Evolutionary conservation across 2,329 filamentous ascomycete genomes (phyloP).

Genomic region (Lasiodiplodia hormozganensis): DNA sequence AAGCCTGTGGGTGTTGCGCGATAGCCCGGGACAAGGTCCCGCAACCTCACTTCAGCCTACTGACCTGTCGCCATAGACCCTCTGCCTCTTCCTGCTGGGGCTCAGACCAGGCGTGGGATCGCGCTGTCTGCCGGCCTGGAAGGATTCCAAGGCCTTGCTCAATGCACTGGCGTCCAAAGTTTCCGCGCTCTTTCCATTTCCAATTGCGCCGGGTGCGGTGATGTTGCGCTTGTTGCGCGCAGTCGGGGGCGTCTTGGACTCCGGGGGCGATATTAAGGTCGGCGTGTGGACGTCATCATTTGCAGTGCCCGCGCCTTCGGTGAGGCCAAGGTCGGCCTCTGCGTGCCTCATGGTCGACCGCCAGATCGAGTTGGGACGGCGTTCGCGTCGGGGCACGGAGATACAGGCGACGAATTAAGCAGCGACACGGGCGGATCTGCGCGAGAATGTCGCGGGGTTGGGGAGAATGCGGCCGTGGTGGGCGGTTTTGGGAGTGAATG

Average conservation of each 20-base stretch:
- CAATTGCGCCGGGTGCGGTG: slow-evolving; percentile 39
- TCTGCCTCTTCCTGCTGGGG: slow-evolving; percentile 72
- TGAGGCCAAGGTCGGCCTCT: slow-evolving; percentile 25
- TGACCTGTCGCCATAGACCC: slow-evolving; percentile 65
- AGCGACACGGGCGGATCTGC: not conserved
- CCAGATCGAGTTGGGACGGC: slow-evolving; percentile 20
- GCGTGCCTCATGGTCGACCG: slow-evolving; percentile 25
- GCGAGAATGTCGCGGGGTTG: slow-evolving; percentile 11
- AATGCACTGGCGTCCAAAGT: slow-evolving; percentile 66
- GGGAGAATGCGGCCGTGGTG: slow-evolving; percentile 24
- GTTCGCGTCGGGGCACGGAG: slow-evolving; percentile 21
- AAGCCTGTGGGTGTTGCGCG: not conserved
- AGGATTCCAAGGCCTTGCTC: slow-evolving; percentile 66
- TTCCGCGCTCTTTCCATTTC: slow-evolving; percentile 53
- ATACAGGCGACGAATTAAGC: slow-evolving; percentile 9
- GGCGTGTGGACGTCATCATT: slow-evolving; percentile 46
- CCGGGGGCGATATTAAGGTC: slow-evolving; percentile 61
- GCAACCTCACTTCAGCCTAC: slow-evolving; percentile 32
- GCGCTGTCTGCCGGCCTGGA: slow-evolving; percentile 64
- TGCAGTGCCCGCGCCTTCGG: slow-evolving; percentile 11
- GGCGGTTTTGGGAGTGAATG: slow-evolving; percentile 15
- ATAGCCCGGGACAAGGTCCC: not conserved
- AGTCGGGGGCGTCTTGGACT: slow-evolving; percentile 67
- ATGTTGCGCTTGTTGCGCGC: slow-evolving; percentile 56
- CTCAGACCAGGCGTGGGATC: slow-evolving; percentile 70